Base-by-base conservation (phyloP, 163 green algal genomes). In the Prototheca wickerhamii region DNA sequence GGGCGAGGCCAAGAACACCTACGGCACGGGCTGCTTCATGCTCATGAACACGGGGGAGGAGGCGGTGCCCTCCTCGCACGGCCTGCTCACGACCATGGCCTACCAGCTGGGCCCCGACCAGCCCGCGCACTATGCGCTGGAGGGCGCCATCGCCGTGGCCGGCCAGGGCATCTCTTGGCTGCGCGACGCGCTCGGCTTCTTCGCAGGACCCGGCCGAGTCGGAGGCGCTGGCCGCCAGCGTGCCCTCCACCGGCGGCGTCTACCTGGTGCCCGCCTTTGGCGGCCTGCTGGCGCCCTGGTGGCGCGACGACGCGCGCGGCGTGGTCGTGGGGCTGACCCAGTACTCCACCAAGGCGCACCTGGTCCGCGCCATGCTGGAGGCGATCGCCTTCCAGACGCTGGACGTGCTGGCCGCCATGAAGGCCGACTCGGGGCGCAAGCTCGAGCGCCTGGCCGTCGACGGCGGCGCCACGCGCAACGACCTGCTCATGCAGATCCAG, bases 251-350 rank as follows among this genome's bases (percentile, higher is more conserved):
- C n/a, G 84, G 70, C 12, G 90, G 88, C 25, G 88, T 98, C 40
- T 94, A 92, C 74, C 95, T 97, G 77, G 93, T 99, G 35, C 93
- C 93, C 2, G 93, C 93, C 0, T 97, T 99, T 69, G 89, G 91
- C 3, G 73, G 73, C 10, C 78, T 98, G 63, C 78, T 97, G 69
- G 93, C 93, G 17, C 93, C 93, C 1, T 85, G 87, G 58, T 99
- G 93, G 93, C 66, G 82, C 20, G 65, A 79, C 52, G 85, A 91
- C 53, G 91, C 91, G 12, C 72, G 91, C 2, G 91, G 91, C 18
- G 70, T 81, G n/a, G 77, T 93, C 28, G 58, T 94, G 33, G 90
- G 90, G 3, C 63, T 96, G 2, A 87, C 88, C 25, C 67, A 72
- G 42, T 82, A 82, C 72, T 81, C 78, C 40, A 85, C 71, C 17